These are phyloP conservation scores for Colletotrichum karsti DNA, from an alignment of 2,329 filamentous ascomycete species.

Conservation along the genomic window DNA sequence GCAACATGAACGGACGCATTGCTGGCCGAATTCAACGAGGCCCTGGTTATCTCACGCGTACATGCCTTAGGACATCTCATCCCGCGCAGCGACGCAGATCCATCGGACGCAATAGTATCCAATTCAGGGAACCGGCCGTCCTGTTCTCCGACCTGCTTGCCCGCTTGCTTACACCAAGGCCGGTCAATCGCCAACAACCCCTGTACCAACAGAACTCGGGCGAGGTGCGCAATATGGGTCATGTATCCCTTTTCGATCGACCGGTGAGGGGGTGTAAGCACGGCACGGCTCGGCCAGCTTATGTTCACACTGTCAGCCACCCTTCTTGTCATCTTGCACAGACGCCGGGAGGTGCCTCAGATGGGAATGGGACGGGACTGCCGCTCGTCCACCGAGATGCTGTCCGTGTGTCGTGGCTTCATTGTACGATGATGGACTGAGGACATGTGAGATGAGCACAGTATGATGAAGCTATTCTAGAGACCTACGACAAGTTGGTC, in stretches of 20 bases:
- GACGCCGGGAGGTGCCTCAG: background rate
- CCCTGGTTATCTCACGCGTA: background rate
- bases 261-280: conserved; percentile 22
- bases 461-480: background rate
- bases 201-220: conserved; percentile 13
- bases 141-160: background rate
- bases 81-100: background rate
- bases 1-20: background rate
- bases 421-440: conserved; percentile 16
- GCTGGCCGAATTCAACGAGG: background rate
- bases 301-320: background rate
- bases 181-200: background rate
- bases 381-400: background rate
- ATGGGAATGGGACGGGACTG: background rate
- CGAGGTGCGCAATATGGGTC: conserved; percentile 6
- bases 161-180: conserved; percentile 1
- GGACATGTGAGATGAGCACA: conserved; percentile 5
- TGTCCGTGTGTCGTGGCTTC: background rate
- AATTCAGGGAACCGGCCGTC: background rate
- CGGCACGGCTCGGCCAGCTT: conserved; percentile 24
- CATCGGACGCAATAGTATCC: conserved; percentile 6
- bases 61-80: conserved; percentile 11
- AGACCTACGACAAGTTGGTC: background rate
- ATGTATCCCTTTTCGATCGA: conserved; percentile 20
- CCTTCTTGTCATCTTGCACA: background rate